Conservation (phyloP, 2,329 filamentous ascomycete species). For the Penicillium sp. region DNA sequence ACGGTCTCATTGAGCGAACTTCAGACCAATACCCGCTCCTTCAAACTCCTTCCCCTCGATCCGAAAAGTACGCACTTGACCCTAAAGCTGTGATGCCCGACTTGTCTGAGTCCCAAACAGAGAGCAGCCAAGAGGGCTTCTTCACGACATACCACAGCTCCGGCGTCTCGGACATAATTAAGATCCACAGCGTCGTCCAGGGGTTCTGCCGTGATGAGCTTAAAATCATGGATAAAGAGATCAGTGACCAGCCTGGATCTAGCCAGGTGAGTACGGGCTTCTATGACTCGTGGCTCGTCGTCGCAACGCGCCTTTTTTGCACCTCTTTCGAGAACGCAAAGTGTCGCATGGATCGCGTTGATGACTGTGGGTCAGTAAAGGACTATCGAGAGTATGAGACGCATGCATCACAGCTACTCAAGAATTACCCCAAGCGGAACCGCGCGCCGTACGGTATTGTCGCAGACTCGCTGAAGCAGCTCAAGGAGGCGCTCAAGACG, state of each 20-base stretch:
- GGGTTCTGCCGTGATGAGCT: constrained; percentile 54
- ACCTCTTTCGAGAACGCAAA: constrained; percentile 49
- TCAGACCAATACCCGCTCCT: constrained; percentile 38
- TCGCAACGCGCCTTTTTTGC: constrained; percentile 48
- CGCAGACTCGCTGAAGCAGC: constrained; percentile 39
- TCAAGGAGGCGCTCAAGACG: constrained; percentile 40
- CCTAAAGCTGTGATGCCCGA: constrained; percentile 31
- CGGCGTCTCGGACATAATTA: constrained; percentile 49
- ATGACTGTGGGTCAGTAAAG: constrained; percentile 47
- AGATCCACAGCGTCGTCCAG: constrained; percentile 55
- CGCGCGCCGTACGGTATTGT: constrained; percentile 33
- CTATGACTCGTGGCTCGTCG: constrained; percentile 50
- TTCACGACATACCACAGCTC: constrained; percentile 37
- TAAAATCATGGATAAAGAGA: constrained; percentile 41
- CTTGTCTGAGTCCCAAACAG: constrained; percentile 39
- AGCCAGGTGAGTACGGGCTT: constrained; percentile 34
- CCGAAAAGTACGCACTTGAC: constrained; percentile 31
- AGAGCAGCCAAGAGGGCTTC: constrained; percentile 41
- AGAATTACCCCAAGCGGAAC: constrained; percentile 44
- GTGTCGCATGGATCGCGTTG: constrained; percentile 43
- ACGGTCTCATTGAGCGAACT: constrained; percentile 51
- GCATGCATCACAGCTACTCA: constrained; percentile 47
- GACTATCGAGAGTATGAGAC: constrained; percentile 56
- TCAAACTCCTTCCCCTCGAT: constrained; percentile 23
- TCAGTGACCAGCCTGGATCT: constrained; percentile 11